Base-by-base conservation (phyloP, 1,284 basidiomycete species). In the Pisolithus thermaeus region DNA sequence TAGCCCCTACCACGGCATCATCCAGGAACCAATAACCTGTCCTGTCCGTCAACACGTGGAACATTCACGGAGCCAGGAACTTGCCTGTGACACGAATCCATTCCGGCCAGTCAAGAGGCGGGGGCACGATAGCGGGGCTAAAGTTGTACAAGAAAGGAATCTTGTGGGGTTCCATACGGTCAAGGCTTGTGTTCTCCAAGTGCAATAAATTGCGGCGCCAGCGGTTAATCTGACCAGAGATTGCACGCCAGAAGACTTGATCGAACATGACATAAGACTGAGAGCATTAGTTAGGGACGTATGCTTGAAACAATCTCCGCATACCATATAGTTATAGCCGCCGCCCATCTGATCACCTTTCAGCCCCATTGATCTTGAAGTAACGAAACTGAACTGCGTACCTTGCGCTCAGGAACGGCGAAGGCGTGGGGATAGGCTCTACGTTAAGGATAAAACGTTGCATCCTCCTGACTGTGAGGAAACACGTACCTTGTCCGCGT, bases 81-180 rank as follows among this genome's bases (percentile, higher is more conserved):
- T 56, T 60, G 87, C 90, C 95, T 49, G 93, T 96, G 1, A 97
- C 85, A 49, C 92, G 87, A 56, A 98, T 97, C 92, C 95, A 97
- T 68, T 98, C 96, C 7, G 92, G 92, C 96, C 96, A 99, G 67
- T 99, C 96, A 50, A 97, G 70, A 5, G 94, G 94, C 20, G 85
- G 89, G 7, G 93, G 93, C 9, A 96, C 90, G 23, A 93, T 77
- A 7, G 81, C 79, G 0, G 93, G 90, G 63, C 91, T 95, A 66
- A 98, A 98, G 68, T 97, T 98, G 72, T 99, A 99, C 47, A 99
- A 71, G 75, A 99, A 98, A 1, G 96, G 96, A 41, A 96, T 91
- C 72, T 93, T 95, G 73, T 97, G 92, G 47, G 90, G 91, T 63
- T 96, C 92, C 80, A 98, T 87, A 71, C 87, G 91, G 69, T 97